Evolutionary conservation across 2,329 filamentous ascomycete genomes (phyloP).

Genomic region (Aspergillus fructus): DNA sequence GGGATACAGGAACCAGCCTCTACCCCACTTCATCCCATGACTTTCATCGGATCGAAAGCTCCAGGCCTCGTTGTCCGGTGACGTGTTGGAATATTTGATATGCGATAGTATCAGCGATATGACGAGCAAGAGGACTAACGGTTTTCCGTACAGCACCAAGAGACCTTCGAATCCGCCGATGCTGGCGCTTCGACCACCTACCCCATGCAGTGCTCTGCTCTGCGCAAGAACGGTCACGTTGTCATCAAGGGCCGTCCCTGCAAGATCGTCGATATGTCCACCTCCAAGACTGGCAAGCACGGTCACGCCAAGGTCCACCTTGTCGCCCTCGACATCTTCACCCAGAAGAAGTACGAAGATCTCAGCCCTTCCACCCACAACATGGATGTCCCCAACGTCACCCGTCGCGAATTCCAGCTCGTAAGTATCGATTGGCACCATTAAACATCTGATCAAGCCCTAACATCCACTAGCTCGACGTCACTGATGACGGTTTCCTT

Average conservation of each 20-base stretch:
- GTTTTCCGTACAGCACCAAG: slow-evolving; percentile 57
- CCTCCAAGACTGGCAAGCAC: slow-evolving; percentile 99
- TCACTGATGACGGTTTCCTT: slow-evolving; percentile 91
- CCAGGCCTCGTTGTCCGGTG: slow-evolving; percentile 1
- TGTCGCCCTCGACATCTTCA: slow-evolving; percentile 98
- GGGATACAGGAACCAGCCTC: slow-evolving; percentile 28
- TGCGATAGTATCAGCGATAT: neutral
- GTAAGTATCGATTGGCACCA: slow-evolving; percentile 57
- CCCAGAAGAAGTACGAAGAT: slow-evolving; percentile 98
- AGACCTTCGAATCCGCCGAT: slow-evolving; percentile 89
- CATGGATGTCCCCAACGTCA: slow-evolving; percentile 88
- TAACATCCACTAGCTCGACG: slow-evolving; percentile 66
- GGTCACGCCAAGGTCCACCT: slow-evolving; percentile 99
- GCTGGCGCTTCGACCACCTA: slow-evolving; percentile 92
- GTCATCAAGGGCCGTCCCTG: slow-evolving; percentile 98
- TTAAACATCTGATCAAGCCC: neutral
- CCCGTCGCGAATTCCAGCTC: slow-evolving; percentile 87
- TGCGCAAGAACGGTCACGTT: slow-evolving; percentile 99
- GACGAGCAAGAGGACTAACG: slow-evolving; percentile 9
- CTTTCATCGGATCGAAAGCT: slow-evolving; percentile 14
- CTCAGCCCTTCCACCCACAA: slow-evolving; percentile 92
- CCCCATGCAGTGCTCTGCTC: slow-evolving; percentile 99
- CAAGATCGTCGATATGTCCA: slow-evolving; percentile 99
- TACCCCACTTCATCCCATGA: slow-evolving; percentile 12
- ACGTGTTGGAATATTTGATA: neutral